Percentiles rank a stretch among this genome's conserved stretches.
These are phyloP conservation scores for Aspergillus kassunensis DNA, from an alignment of 495 filamentous ascomycete species.

Conservation along the genomic window DNA sequence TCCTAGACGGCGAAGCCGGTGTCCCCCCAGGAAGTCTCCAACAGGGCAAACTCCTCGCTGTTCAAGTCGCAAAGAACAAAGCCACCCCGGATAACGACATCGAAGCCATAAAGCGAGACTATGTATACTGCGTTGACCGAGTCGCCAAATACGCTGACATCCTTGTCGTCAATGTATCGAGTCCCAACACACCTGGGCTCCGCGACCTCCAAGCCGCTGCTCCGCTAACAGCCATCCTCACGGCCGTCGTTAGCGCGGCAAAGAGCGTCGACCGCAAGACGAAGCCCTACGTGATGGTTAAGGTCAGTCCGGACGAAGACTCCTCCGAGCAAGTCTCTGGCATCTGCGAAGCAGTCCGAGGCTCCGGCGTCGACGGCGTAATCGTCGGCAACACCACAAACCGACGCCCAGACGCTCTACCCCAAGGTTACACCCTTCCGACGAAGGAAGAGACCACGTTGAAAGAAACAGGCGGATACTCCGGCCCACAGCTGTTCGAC, in stretches of 20 bases:
- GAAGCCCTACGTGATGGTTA: slow-evolving; percentile 90
- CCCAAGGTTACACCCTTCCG: slow-evolving; percentile 58
- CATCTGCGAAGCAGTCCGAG: slow-evolving; percentile 81
- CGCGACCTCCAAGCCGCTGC: slow-evolving; percentile 76
- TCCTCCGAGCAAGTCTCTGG: slow-evolving; percentile 73
- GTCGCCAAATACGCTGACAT: slow-evolving; percentile 88
- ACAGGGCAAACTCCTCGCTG: slow-evolving; percentile 70
- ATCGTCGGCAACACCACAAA: slow-evolving; percentile 99
- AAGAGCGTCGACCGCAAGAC: slow-evolving; percentile 58
- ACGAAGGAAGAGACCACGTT: slow-evolving; percentile 62
- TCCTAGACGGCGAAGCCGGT: slow-evolving; percentile 66
- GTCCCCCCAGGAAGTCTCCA: slow-evolving; percentile 70
- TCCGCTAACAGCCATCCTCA: slow-evolving; percentile 74
- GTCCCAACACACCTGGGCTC: slow-evolving; percentile 90
- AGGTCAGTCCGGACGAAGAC: slow-evolving; percentile 94
- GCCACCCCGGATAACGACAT: slow-evolving; percentile 77
- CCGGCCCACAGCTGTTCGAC: slow-evolving; percentile 82
- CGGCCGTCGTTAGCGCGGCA: slow-evolving; percentile 77
- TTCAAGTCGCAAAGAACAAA: slow-evolving; percentile 99
- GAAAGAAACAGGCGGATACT: slow-evolving; percentile 80
- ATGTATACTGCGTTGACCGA: slow-evolving; percentile 77
- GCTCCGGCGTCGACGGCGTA: slow-evolving; percentile 82
- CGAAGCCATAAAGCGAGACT: slow-evolving; percentile 76
- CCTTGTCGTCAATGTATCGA: slow-evolving; percentile 93
- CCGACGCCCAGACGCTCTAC: slow-evolving; percentile 63